Base-by-base conservation (phyloP, 148 eudicot genomes). In the Beta vulgaris region DNA sequence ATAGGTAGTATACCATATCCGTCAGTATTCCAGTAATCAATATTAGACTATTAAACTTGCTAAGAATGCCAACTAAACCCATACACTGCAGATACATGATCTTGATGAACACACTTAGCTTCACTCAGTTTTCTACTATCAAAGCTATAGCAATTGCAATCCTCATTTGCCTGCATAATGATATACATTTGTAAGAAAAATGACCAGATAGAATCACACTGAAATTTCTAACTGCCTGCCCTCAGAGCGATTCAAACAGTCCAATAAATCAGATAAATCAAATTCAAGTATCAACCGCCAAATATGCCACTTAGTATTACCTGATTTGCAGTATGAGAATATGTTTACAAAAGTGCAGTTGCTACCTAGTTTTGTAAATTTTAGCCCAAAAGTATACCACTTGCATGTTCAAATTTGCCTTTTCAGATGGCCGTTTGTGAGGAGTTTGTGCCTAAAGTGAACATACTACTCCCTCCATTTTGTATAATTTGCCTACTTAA, bases 1-100 rank as follows among this genome's bases (percentile, higher is more conserved):
- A 77, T 37, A 55, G 60, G 71, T 4, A 39, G 34, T 68, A 32
- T 32, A 37, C 19, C 40, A 58, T 42, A 28, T 42, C 18, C 32
- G 73, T 51, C 39, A 73, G 28, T 48, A 77, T 19, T 61, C 18
- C 26, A 67, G 35, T 49, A 14, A 29, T 14, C 26, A 35, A 37
- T 69, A 72, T 21, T 4, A 35, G n/a, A 55, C 43, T n/a, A 28
- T 65, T 28, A 32, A 8, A 35, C 29, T 29, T 60, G 23, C 35
- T 58, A 59, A 32, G 35, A 62, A 67, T 46, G 10, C n/a, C n/a
- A 44, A 28, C 54, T 31, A 71, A 79, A 51, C 60, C 12, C 97
- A 83, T 95, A 95, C 99, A 95, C 99, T 82, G 97, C 92, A 81
- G 93, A 88, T 74, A 89, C 97, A 79, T 95, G 99, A 78, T 92